A percentile compares a stretch with the other conserved stretches of the same genome.
These are phyloP conservation scores for Ceratobasidium sp. DNA, from an alignment of 1,284 basidiomycete genomes.

Conservation along the genomic window DNA sequence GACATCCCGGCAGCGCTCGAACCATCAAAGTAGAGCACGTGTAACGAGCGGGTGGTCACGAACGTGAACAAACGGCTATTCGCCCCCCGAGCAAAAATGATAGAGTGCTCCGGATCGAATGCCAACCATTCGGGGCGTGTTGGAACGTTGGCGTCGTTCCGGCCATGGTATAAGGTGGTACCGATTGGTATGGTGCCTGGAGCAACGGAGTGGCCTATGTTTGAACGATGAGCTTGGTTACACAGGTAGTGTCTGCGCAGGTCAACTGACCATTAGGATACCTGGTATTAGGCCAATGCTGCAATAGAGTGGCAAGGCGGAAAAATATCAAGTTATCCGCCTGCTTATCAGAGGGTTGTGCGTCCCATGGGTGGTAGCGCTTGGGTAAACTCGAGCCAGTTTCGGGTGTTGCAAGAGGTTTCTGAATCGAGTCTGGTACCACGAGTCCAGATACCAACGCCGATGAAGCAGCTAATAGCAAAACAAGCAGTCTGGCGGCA, in stretches of 20 bases:
- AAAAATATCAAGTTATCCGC: conserved; percentile 60
- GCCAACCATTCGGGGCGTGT: conserved; percentile 60
- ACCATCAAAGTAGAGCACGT: conserved; percentile 63
- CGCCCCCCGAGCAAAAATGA: conserved; percentile 52
- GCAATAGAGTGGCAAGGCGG: conserved; percentile 60
- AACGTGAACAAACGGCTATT: conserved; percentile 56
- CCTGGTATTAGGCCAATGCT: conserved; percentile 66
- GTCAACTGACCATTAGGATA: conserved; percentile 60
- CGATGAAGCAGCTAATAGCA: conserved; percentile 6
- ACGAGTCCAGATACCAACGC: conserved; percentile 15
- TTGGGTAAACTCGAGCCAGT: neutral
- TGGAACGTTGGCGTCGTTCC: conserved; percentile 53
- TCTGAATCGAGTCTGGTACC: neutral
- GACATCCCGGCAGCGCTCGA: conserved; percentile 57
- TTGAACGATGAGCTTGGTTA: neutral
- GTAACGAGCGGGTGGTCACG: conserved; percentile 57
- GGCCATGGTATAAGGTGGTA: conserved; percentile 62
- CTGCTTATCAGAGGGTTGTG: neutral
- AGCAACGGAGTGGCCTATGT: conserved; percentile 59
- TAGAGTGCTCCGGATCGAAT: conserved; percentile 62
- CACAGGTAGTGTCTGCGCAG: neutral
- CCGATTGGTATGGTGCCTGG: conserved; percentile 60
- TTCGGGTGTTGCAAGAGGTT: neutral
- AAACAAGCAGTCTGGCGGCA: neutral
- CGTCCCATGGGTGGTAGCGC: conserved; percentile 20